These are phyloP conservation scores for Daldinia sp. DNA, from an alignment of 2,329 filamentous ascomycete species.

Conservation along the genomic window DNA sequence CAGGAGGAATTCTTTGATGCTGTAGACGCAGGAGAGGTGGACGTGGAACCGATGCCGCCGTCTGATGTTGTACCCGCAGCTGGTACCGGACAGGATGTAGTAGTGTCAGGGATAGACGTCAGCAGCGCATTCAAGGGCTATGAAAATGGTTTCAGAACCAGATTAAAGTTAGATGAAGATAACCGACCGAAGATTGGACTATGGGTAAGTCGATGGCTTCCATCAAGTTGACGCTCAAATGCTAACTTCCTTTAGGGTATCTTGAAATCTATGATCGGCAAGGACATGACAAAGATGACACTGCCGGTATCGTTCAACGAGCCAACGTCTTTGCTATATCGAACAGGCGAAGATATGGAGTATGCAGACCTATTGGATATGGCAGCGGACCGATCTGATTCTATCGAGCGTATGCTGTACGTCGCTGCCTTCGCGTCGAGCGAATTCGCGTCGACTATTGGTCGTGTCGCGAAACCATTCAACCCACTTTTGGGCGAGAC, in stretches of 20 bases:
- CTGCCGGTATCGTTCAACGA: conserved; percentile 98
- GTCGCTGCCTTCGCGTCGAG: conserved; percentile 95
- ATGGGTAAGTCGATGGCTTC: conserved; percentile 73
- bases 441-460: conserved; percentile 96
- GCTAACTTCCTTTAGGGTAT: conserved; percentile 71
- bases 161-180: conserved; percentile 88
- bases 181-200: conserved; percentile 92
- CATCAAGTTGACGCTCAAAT: neutral
- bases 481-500: conserved; percentile 96
- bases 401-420: conserved; percentile 90
- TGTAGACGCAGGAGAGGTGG: conserved; percentile 89
- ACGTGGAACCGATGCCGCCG: conserved; percentile 74
- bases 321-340: conserved; percentile 92
- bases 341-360: conserved; percentile 97
- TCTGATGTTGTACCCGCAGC: conserved; percentile 51
- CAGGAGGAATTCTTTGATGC: conserved; percentile 98
- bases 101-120: conserved; percentile 68
- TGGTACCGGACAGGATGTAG: conserved; percentile 56
- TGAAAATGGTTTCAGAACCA: conserved; percentile 83
- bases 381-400: conserved; percentile 84
- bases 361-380: conserved; percentile 92
- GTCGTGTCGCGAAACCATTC: conserved; percentile 96
- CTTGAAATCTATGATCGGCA: conserved; percentile 98
- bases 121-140: conserved; percentile 85
- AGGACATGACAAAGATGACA: conserved; percentile 99